Conservation (phyloP, 1,284 basidiomycete genomes). For the Phlebopus sp. region DNA sequence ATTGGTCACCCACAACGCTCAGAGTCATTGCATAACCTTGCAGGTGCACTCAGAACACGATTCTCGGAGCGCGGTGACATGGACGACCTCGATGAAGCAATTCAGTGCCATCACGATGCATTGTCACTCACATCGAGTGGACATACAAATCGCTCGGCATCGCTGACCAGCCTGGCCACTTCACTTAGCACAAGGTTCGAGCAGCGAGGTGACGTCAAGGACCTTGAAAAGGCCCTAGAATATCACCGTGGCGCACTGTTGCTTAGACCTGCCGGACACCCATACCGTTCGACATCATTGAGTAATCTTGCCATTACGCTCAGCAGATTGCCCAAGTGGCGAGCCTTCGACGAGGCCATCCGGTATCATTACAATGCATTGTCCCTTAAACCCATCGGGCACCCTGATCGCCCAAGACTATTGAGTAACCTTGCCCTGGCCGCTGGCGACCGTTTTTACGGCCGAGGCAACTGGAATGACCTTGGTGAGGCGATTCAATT, state of each 20-base stretch:
- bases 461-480: no score
- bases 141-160: not conserved
- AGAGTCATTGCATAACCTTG: constrained; percentile 2
- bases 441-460: no score
- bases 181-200: not conserved
- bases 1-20: not conserved
- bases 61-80: no score
- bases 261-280: no score
- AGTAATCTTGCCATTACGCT: no score
- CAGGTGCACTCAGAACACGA: not conserved
- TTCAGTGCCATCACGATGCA: no score
- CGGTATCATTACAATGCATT: not conserved
- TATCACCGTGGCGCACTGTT: no score
- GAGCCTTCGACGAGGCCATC: not conserved
- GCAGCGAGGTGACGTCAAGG: not conserved
- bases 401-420: not conserved
- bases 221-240: no score
- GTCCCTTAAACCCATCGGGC: no score
- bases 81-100: not conserved
- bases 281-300: no score
- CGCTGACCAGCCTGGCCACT: not conserved
- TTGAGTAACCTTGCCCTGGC: not conserved
- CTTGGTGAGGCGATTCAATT: no score
- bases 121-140: no score
- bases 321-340: not conserved